Base-by-base conservation (phyloP, 140 eudicot species). In the Senecio squalidus region DNA sequence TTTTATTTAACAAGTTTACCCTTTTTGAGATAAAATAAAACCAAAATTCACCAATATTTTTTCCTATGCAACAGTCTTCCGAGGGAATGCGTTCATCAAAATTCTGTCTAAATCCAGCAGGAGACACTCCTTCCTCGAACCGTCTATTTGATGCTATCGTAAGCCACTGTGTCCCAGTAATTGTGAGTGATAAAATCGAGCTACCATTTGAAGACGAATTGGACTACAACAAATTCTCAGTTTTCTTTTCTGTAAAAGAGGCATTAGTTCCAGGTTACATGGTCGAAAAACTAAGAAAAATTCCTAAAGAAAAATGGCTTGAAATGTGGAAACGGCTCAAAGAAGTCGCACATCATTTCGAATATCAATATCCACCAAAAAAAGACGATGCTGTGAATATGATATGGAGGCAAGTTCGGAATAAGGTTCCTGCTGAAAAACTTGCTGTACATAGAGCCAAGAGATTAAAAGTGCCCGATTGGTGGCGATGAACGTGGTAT, bases 71-170 rank as follows among this genome's bases (percentile, higher is more conserved):
- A 55, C 81, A 92, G 99, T 92, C 99, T 44, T 62, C 79, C 2
- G 48, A 84, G 31, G 96, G 95, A 29, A 92, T 92, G 99, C 86
- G 99, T 0, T 67, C 80, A 3, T 92, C 99, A 50, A 92, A 92
- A 75, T 92, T 87, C 71, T 92, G 98, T 69, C 82, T 92, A 13
- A 79, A 92, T 63, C 95, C 96, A 22, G 98, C 98, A 0, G 98
- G 98, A n/a, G 98, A 92, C 77, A 87, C 98, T 61, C 98, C 98
- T 9, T 92, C 98, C 17, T 92, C 98, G 41, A 83, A 91, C 76
- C 86, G 98, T 11, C 95, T 91, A 31, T 91, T 91, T 73, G 98
- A 91, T 62, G 96, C 96, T 34, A 92, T 92, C 6, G 96, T 84
- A 22, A 92, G 96, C 80, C 98, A 92, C 52, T 92, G 98, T 41